phyloP scores from a whole-genome alignment of 495 filamentous ascomycete species.

The Pyrenula aspistea region DNA sequence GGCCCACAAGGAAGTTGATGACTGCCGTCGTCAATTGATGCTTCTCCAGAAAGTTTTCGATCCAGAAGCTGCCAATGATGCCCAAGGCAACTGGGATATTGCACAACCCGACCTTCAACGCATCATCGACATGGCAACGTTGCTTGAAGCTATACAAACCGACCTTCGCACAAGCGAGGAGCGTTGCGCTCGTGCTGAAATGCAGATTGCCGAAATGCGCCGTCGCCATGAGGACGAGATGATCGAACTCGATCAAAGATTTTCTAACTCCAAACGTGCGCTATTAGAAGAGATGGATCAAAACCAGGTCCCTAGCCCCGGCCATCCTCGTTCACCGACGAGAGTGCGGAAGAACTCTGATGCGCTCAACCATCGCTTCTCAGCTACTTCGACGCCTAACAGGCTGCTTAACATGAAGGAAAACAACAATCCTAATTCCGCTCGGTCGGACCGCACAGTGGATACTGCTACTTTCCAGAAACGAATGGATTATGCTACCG shows the following conservation, averaged over 20 bases:
- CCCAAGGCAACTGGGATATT: slow-evolving; percentile 47
- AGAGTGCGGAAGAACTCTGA: slow-evolving; percentile 67
- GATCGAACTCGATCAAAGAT: slow-evolving; percentile 56
- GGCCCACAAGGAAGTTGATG: slow-evolving; percentile 64
- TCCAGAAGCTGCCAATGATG: slow-evolving; percentile 50
- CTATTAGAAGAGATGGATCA: slow-evolving; percentile 78
- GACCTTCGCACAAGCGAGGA: slow-evolving; percentile 79
- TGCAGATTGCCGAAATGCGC: slow-evolving; percentile 69
- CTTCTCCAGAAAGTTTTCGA: slow-evolving; percentile 77
- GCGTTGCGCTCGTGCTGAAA: slow-evolving; percentile 70
- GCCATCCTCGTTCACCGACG: slow-evolving; percentile 55
- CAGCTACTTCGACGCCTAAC: slow-evolving; percentile 64
- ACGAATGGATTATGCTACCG: slow-evolving; percentile 80
- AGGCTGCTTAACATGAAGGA: slow-evolving; percentile 54
- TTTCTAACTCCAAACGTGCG: slow-evolving; percentile 59
- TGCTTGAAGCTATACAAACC: slow-evolving; percentile 79
- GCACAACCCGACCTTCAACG: slow-evolving; percentile 44
- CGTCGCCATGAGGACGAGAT: slow-evolving; percentile 59
- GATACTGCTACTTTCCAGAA: slow-evolving; percentile 84
- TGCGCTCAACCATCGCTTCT: slow-evolving; percentile 47
- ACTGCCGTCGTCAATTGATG: slow-evolving; percentile 67
- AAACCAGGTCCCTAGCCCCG: slow-evolving; percentile 56
- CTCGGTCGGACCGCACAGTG: slow-evolving; percentile 75
- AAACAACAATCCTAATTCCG: slow-evolving; percentile 55
- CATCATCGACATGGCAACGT: slow-evolving; percentile 74